These are phyloP conservation scores for Chaetomium sp. DNA, from an alignment of 2,329 filamentous ascomycete species.

Conservation along the genomic window DNA sequence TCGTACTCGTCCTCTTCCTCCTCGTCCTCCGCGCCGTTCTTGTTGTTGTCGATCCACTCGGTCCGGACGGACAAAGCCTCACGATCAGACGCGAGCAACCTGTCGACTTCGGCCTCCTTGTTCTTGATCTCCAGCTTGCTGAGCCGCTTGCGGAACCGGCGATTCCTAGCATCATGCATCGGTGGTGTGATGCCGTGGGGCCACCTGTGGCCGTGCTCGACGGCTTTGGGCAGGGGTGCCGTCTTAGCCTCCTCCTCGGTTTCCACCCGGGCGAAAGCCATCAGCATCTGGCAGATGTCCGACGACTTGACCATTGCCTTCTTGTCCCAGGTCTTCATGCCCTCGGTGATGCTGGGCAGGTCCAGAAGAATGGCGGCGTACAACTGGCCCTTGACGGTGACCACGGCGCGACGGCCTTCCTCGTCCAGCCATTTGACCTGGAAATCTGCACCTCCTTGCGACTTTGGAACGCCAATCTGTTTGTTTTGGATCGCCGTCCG, in stretches of 20 bases:
- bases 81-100: constrained; percentile 70
- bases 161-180: constrained; percentile 81
- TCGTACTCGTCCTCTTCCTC: constrained; percentile 57
- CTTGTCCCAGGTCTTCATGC: constrained; percentile 91
- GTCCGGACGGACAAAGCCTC: constrained; percentile 61
- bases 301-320: constrained; percentile 86
- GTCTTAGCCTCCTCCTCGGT: constrained; percentile 67
- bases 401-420: constrained; percentile 71
- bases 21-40: constrained; percentile 47
- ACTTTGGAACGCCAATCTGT: constrained; percentile 65
- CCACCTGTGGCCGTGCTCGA: constrained; percentile 71
- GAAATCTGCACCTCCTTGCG: constrained; percentile 73
- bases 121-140: constrained; percentile 83
- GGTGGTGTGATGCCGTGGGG: constrained; percentile 86
- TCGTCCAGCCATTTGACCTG: constrained; percentile 76
- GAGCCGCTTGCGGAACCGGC: constrained; percentile 80
- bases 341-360: constrained; percentile 82
- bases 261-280: constrained; percentile 70
- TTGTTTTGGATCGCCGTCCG: constrained; percentile 41
- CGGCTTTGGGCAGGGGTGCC: constrained; percentile 69
- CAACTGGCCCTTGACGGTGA: constrained; percentile 68
- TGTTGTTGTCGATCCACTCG: constrained; percentile 61
- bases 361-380: constrained; percentile 83
- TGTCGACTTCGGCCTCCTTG: constrained; percentile 77
- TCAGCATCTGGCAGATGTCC: constrained; percentile 86